These are phyloP conservation scores for Lachancea meyersii DNA, from an alignment of 805 yeast genomes.

Conservation along the genomic window DNA sequence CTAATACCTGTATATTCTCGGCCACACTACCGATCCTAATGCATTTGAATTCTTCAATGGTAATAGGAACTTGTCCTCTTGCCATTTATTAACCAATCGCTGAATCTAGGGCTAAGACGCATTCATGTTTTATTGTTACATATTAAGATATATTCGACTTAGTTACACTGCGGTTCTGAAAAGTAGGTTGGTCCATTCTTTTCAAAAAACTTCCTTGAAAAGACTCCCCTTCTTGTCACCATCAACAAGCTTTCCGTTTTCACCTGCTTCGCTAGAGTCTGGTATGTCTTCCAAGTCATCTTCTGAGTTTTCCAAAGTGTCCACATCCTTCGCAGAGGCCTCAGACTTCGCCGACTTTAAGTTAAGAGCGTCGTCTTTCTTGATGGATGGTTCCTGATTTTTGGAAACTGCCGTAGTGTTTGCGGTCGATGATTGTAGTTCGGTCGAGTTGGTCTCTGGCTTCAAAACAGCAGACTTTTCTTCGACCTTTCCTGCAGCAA, in stretches of 20 bases:
- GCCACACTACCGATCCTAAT: too few species aligned
- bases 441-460: background rate
- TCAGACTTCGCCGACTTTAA: background rate
- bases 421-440: background rate
- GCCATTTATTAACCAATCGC: too few species aligned
- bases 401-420: too few species aligned
- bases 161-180: background rate
- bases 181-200: too few species aligned
- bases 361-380: too few species aligned
- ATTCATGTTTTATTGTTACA: background rate
- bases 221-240: conserved; percentile 17
- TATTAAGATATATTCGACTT: background rate
- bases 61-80: too few species aligned
- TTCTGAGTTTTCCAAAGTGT: conserved; percentile 12
- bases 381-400: too few species aligned
- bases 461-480: background rate
- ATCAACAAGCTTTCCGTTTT: conserved; percentile 3
- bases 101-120: too few species aligned
- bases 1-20: background rate
- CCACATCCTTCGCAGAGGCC: conserved; percentile 1
- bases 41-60: too few species aligned
- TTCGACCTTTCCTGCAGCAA: too few species aligned
- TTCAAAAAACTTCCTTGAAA: conserved; percentile 15
- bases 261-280: conserved; percentile 11
- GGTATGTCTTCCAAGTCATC: conserved; percentile 12